Conservation (phyloP, 306 rosid species). For the Glycine latifolia region DNA sequence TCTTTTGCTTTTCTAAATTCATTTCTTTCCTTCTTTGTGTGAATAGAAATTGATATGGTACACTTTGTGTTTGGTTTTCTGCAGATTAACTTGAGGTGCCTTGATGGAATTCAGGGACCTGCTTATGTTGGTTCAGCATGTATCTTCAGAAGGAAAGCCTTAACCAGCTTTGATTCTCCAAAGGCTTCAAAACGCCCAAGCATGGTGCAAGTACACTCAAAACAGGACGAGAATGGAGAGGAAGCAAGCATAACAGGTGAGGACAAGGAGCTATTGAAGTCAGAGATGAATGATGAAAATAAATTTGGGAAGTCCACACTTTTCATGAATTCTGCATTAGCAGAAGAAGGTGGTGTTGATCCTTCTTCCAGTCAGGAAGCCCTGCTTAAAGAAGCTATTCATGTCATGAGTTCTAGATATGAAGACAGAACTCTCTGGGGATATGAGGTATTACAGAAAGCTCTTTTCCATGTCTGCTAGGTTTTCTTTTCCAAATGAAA, state of each 20-base stretch:
- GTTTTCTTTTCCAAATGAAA: background rate
- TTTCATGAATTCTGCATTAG: constrained; percentile 79
- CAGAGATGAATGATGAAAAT: constrained; percentile 76
- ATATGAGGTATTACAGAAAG: constrained; percentile 63
- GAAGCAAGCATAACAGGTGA: constrained; percentile 70
- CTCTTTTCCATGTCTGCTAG: constrained; percentile 18
- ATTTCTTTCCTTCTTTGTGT: constrained; percentile 11
- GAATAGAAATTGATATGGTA: constrained; percentile 8
- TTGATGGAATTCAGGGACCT: constrained; percentile 99
- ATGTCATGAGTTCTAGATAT: constrained; percentile 82
- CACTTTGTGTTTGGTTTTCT: constrained; percentile 29
- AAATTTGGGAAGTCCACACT: constrained; percentile 82
- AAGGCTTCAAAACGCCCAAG: constrained; percentile 81
- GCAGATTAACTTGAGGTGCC: constrained; percentile 90
- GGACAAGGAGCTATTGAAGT: constrained; percentile 73
- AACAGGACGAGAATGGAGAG: constrained; percentile 75
- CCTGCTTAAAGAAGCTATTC: constrained; percentile 93
- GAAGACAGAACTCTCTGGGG: constrained; percentile 99
- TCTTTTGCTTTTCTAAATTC: background rate
- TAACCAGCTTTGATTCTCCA: constrained; percentile 83
- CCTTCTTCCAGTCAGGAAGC: constrained; percentile 82
- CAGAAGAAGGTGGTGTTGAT: constrained; percentile 85
- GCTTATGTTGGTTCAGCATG: constrained; percentile 90
- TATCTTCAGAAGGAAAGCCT: constrained; percentile 88
- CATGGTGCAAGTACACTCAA: constrained; percentile 68